Evolutionary conservation across 352 stramenopile genomes (phyloP), one percentile per base, ranked within the genome.

Genomic region (Globisporangium parvum): DNA sequence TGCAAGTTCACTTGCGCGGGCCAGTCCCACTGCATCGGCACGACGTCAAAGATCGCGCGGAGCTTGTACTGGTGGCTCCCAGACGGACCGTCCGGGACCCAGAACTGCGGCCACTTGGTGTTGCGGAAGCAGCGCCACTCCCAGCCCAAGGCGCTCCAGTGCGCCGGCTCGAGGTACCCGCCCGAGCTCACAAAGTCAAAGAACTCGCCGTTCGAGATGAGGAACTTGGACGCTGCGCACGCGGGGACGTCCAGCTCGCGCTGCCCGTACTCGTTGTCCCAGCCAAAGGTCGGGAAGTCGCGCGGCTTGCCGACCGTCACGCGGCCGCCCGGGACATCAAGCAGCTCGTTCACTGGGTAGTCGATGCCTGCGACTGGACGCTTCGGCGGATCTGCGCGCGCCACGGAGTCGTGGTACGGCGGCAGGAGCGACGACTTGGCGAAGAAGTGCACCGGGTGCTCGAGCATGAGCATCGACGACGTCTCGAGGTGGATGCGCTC

Each of bases 401-500:
- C 59, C 0, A 73, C 83, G 6, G 75, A 91, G 46, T 74, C 67
- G 71, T 98, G 93, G 57, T 97, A 80, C 44, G 73, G 62, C 0
- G 92, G 88, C 66, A 96, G 89, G 57, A 96, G 76, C 20, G 79
- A 63, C 15, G 92, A 90, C 65, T 75, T 78, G 54, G 70, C 59
- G 44, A 98, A 95, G 54, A 97, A 90, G 49, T 96, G 73, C 55
- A 92, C 75, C 1, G 88, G 88, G 58, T 96, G 85, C 65, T 98
- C 91, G 17, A 89, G 77, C 70, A 98, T 98, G 49, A 98, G 78
- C 63, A 98, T 95, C 3, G 93, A 98, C 42, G 92, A 98, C 28
- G 96, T 99, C 72, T 99, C 96, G 26, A 98, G 66, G 71, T 99
- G 96, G 64, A 99, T 99, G 12, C 96, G 87, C 50, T 98, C 95